Base-by-base conservation (phyloP, 1,139 yeast species). In the Yamadazyma oceani region DNA sequence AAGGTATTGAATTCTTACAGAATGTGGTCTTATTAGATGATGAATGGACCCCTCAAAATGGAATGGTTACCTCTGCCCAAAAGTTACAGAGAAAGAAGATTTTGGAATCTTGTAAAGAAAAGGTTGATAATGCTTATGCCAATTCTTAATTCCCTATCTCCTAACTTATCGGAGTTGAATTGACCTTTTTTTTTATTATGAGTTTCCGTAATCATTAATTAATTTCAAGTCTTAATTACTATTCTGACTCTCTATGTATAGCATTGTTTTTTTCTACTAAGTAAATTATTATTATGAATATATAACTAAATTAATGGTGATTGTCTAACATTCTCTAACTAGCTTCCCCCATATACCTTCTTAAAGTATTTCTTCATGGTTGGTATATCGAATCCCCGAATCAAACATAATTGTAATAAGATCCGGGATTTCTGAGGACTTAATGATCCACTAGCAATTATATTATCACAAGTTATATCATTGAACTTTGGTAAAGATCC, bases 1-100 rank as follows among this genome's bases (percentile, higher is more conserved):
- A 65, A 43, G 96, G 96, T 43, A 90, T 89, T 51, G 98, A 94
- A 64, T 70, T 90, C 46, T 62, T 94, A 45, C 80, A 80, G 50
- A 95, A 92, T 50, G 73, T 85, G 44, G 89, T 85, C 15, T 62
- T 94, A 42, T 75, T 82, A 44, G 92, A 85, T 50, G 90, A 83
- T 35, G 99, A 94, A 69, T 94, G 98, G 97, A 90, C 97, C 35
- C 97, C 98, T 34, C 95, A 88, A 64, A 87, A 83, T 57, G 97
- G 97, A 2, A 85, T 72, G 50, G 94, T 92, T 41, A 89, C 97
- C 9, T 81, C 95, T 45, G 98, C 98, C 22, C 97, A 92, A 69
- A 94, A 94, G 66, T 76, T 94, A 54, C 96, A 92, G 71, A 84
- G 99, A 73, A 87, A 79, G 75, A 86, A 85, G 74, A 94, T 94